phyloP scores from a whole-genome alignment of 257 asterid genomes.

The Solanum neorickii region DNA sequence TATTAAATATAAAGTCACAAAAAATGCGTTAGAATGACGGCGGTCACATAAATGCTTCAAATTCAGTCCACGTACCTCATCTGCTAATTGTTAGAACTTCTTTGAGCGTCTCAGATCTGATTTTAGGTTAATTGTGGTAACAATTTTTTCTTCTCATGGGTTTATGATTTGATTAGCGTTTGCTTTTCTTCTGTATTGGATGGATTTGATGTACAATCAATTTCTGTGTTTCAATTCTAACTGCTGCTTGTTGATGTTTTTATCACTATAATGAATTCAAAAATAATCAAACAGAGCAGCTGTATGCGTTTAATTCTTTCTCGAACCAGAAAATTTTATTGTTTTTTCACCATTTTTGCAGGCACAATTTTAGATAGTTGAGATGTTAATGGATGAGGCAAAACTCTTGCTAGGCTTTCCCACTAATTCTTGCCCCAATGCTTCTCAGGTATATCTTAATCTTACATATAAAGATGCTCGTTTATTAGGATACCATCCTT shows the following conservation, averaged over 20 bases:
- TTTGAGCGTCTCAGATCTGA: neutral
- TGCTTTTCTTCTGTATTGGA: neutral
- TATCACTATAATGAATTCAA: neutral
- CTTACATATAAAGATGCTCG: neutral
- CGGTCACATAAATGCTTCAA: neutral
- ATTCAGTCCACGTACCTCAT: neutral
- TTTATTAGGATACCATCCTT: neutral
- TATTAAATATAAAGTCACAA: neutral
- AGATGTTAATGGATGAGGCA: slow-evolving; percentile 15
- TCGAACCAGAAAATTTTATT: neutral
- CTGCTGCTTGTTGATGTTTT: neutral
- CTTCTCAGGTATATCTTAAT: slow-evolving; percentile 2
- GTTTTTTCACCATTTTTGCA: neutral
- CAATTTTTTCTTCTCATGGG: neutral
- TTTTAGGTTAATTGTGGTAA: neutral
- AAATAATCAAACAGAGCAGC: neutral
- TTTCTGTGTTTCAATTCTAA: neutral
- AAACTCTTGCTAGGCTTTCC: slow-evolving; percentile 17
- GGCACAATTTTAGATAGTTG: neutral
- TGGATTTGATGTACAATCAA: neutral
- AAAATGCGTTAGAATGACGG: neutral
- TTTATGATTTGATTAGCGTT: neutral
- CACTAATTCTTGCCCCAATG: slow-evolving; percentile 7
- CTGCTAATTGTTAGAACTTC: neutral
- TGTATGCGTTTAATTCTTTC: neutral